Conservation (phyloP, 441 rosid species). For the Manihot esculenta region DNA sequence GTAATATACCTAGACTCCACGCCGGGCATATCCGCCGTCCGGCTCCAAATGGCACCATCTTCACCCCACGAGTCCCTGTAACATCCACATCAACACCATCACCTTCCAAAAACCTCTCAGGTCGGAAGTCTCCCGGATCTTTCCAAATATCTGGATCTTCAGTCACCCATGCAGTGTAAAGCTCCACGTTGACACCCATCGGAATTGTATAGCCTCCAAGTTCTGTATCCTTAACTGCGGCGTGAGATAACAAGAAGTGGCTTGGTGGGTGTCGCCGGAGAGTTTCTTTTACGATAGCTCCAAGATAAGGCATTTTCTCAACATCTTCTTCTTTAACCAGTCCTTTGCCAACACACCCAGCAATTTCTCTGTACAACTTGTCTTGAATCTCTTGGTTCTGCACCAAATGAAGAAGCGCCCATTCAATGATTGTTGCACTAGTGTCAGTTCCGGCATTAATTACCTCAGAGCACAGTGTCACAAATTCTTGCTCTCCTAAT, state of each 20-base stretch:
- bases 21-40: conserved; percentile 94
- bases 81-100: conserved; percentile 77
- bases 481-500: conserved; percentile 67
- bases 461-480: conserved; percentile 77
- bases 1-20: conserved; percentile 67
- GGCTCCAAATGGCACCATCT: conserved; percentile 86
- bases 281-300: conserved; percentile 78
- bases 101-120: conserved; percentile 76
- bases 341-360: conserved; percentile 49
- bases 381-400: conserved; percentile 62
- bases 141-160: conserved; percentile 76
- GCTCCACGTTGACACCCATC: conserved; percentile 58
- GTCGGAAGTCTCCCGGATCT: conserved; percentile 62
- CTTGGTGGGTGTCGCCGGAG: conserved; percentile 92
- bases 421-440: conserved; percentile 74
- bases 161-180: conserved; percentile 91
- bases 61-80: conserved; percentile 76
- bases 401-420: conserved; percentile 77
- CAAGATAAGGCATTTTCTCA: conserved; percentile 61
- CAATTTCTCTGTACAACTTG: conserved; percentile 59
- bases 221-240: conserved; percentile 57
- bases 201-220: conserved; percentile 78
- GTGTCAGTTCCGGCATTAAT: conserved; percentile 93
- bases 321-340: conserved; percentile 62
- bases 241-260: conserved; percentile 83